Evolutionary conservation across 192 early-diverging fungal genomes (phyloP), one percentile per base, ranked within the genome.

Genomic region (Coemansia umbellata): DNA sequence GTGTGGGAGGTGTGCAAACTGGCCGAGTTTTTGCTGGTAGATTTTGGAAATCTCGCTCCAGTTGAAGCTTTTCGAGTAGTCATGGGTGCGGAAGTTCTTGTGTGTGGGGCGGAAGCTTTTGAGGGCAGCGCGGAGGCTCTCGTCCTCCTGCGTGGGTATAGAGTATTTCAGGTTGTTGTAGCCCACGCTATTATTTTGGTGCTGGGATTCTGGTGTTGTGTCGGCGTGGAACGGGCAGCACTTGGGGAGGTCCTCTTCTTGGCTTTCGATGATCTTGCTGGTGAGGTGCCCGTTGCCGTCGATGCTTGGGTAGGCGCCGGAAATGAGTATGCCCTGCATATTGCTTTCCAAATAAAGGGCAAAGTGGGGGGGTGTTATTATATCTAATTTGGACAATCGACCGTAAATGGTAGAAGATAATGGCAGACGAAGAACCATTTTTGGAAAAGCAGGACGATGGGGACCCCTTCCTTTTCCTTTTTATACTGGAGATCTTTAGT

Each of bases 91-190:
- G 37, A 66, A 74, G 36, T 63, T 60, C 15, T 50, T 36, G 13
- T 49, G 22, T 10, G 28, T 55, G 5, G 71, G 53, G 0, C 18
- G 26, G 4, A 74, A 43, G 1, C 49, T 27, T 23, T 67, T 59
- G 8, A 74, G 53, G 5, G 71, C 63, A 28, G 63, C 50, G 5
- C 71, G 63, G 31, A 74, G 50, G 31, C 53, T 42, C 30, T 74
- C 64, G 60, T 74, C 71, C 19, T 74, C 60, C 30, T 37, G 55
- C 2, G 71, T 74, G 9, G 47, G n/a, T n/a, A n/a, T n/a, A n/a
- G n/a, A n/a, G n/a, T n/a, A n/a, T n/a, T n/a, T n/a, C n/a, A n/a
- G 17, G 17, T 21, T 21, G 39, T 40, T 40, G 22, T 21, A 40
- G 13, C 5, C 39, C 10, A 15, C 2, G 1, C 39, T 21, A 40